These are phyloP conservation scores for Groenewaldozyma salmanticensis DNA, from an alignment of 805 yeast genomes.

Conservation along the genomic window DNA sequence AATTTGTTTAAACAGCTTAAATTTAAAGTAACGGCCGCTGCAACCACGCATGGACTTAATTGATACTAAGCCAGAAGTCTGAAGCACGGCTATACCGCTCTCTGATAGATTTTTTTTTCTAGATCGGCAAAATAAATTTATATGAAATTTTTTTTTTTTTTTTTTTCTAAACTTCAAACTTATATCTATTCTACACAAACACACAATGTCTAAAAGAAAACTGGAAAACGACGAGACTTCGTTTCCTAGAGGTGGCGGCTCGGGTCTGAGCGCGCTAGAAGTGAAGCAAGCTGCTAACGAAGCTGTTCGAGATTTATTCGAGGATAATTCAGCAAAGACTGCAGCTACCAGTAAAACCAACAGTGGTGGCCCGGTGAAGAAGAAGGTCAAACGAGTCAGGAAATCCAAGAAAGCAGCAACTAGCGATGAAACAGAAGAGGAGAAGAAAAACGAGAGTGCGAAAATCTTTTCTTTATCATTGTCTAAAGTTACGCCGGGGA, in stretches of 20 bases:
- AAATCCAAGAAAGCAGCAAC: slow-evolving; percentile 19
- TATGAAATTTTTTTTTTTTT: slow-evolving; percentile 3
- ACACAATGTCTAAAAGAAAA: slow-evolving; percentile 7
- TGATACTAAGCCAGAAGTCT: no score
- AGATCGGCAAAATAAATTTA: slow-evolving; percentile 1
- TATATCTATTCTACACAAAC: background rate
- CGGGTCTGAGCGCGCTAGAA: slow-evolving; percentile 80
- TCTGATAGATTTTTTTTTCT: no score
- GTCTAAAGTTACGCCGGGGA: slow-evolving; percentile 59
- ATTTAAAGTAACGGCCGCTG: no score
- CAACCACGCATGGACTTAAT: no score
- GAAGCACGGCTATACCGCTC: no score
- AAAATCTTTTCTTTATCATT: slow-evolving; percentile 51
- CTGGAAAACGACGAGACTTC: slow-evolving; percentile 34
- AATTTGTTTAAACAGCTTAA: no score
- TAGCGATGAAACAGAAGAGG: slow-evolving; percentile 20
- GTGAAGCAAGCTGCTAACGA: slow-evolving; percentile 87
- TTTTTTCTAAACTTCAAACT: slow-evolving; percentile 4
- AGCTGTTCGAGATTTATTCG: slow-evolving; percentile 79
- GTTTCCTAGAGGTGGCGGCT: slow-evolving; percentile 92
- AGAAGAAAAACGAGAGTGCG: slow-evolving; percentile 23
- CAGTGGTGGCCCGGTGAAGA: slow-evolving; percentile 14
- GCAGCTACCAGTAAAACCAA: slow-evolving; percentile 31
- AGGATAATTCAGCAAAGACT: slow-evolving; percentile 29
- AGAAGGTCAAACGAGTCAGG: slow-evolving; percentile 14